Conservation (phyloP, 768 basidiomycete genomes). For the Ephemerocybe angulata region DNA sequence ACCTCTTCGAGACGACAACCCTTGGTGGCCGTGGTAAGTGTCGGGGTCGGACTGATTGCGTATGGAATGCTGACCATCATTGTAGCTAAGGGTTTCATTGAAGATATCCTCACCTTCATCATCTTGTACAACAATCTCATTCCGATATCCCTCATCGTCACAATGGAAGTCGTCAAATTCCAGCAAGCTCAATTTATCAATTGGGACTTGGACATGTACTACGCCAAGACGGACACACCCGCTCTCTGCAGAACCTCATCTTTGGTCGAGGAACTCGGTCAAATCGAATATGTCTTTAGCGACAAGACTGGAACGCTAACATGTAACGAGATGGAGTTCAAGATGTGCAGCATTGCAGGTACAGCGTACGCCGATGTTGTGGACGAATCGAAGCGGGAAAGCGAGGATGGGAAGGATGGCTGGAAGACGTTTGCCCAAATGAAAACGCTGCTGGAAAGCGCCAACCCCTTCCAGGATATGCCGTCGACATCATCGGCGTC, state of each 20-base stretch:
- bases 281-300: constrained; percentile 95
- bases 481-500: constrained; percentile 30
- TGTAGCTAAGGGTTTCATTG: constrained; percentile 72
- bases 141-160: constrained; percentile 97
- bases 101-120: constrained; percentile 97
- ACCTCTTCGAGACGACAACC: constrained; percentile 63
- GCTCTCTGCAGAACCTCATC: constrained; percentile 97
- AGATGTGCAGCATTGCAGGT: constrained; percentile 84
- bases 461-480: constrained; percentile 59
- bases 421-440: constrained; percentile 84
- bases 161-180: constrained; percentile 99
- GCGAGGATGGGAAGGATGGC: constrained; percentile 52
- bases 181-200: constrained; percentile 98
- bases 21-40: constrained; percentile 64
- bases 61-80: not conserved
- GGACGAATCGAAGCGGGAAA: constrained; percentile 77
- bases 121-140: constrained; percentile 99
- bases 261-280: constrained; percentile 96
- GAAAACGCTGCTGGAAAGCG: constrained; percentile 47
- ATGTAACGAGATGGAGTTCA: constrained; percentile 98
- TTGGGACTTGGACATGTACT: constrained; percentile 98
- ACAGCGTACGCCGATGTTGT: constrained; percentile 87
- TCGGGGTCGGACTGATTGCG: constrained; percentile 1
- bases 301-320: constrained; percentile 96
- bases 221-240: constrained; percentile 90